Evolutionary conservation across 306 rosid genomes (phyloP), one percentile per base, ranked within the genome.

Genomic region (Calophaca sinica): DNA sequence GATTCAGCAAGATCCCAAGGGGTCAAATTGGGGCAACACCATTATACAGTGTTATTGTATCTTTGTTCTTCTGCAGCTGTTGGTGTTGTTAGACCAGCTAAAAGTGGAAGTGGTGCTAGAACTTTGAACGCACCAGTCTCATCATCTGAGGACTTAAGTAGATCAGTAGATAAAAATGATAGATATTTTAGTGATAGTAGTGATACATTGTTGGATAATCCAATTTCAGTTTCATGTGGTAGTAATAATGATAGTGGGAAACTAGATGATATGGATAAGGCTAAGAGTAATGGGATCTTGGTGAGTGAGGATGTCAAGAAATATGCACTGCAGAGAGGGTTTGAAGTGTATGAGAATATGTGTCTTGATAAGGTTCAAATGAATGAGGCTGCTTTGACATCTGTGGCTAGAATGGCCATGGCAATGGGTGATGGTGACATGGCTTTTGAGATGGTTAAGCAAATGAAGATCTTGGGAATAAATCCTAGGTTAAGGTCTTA

Each of bases 401-500:
- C 98, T 51, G 87, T 94, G 78, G 98, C 96, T 74, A 83, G 97
- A 84, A 91, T 91, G 96, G 97, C 98, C 58, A 88, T 91, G 98
- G 85, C 98, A 44, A 86, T 87, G 85, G 90, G 89, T 28, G 86
- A 91, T 65, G 97, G 98, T 9, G 93, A 89, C 73, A 85, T 75
- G 91, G 98, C 98, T 28, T 91, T 94, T 85, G 88, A 90, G 79
- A 90, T 88, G 93, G 98, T 90, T 72, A 87, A 84, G 85, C 86
- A 87, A 70, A 94, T 91, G 98, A 91, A 91, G 80, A 68, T 70
- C n/a, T 67, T 88, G 64, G 93, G 96, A 57, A 82, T 94, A 59
- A 91, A 72, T 84, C 97, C 98, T 26, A 80, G 87, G 81, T 76
- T 94, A 31, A 87, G 96, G 71, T 94, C 97, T 65, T 94, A 94